Evolutionary conservation across 495 filamentous ascomycete species (phyloP).

Genomic region (Tuber microsphaerosporum): DNA sequence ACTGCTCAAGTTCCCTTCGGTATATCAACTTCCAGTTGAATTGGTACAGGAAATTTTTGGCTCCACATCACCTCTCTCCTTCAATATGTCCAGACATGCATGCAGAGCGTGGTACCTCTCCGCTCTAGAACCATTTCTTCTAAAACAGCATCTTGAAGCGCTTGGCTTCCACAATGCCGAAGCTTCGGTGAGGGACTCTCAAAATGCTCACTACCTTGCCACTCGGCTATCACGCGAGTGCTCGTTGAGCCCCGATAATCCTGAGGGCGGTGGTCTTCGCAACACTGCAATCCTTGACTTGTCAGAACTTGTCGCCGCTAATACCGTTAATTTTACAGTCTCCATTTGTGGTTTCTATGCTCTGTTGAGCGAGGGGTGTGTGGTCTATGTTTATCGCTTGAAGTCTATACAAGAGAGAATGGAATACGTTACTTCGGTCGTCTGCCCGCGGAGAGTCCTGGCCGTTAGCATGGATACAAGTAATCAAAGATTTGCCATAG

Average conservation of each 20-base stretch:
- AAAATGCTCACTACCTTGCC: slow-evolving; percentile 46
- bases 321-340: slow-evolving; percentile 30
- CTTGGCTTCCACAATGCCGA: slow-evolving; percentile 56
- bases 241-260: slow-evolving; percentile 49
- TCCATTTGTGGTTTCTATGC: slow-evolving; percentile 54
- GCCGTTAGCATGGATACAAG: slow-evolving; percentile 61
- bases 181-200: slow-evolving; percentile 42
- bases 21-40: slow-evolving; percentile 52
- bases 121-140: slow-evolving; percentile 52
- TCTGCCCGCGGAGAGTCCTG: slow-evolving; percentile 55
- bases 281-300: slow-evolving; percentile 41
- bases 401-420: slow-evolving; percentile 34
- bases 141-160: slow-evolving; percentile 51
- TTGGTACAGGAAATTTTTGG: slow-evolving; percentile 56
- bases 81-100: slow-evolving; percentile 59
- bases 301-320: slow-evolving; percentile 27
- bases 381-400: slow-evolving; percentile 58
- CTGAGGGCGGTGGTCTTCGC: slow-evolving; percentile 45
- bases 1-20: slow-evolving; percentile 27
- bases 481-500: slow-evolving; percentile 52
- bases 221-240: slow-evolving; percentile 58
- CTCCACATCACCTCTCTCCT: slow-evolving; percentile 54
- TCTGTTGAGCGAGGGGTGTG: slow-evolving; percentile 52
- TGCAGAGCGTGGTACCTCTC: slow-evolving; percentile 62
- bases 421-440: slow-evolving; percentile 41